Evolutionary conservation across 257 asterid genomes (phyloP), one percentile per base, ranked within the genome.

Genomic region (Eucommia ulmoides): DNA sequence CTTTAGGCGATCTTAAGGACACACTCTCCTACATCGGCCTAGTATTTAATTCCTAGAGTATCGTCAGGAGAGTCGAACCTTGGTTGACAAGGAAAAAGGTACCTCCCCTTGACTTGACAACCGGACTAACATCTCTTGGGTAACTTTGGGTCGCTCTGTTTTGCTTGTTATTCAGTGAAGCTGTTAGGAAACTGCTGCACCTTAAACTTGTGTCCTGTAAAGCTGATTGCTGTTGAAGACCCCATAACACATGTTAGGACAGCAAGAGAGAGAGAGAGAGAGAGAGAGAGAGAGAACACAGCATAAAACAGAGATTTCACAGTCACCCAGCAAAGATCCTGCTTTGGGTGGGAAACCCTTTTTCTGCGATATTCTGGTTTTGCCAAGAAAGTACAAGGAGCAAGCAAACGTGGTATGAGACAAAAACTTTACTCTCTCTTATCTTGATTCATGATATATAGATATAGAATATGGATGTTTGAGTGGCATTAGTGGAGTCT

Each of bases 331-430:
- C 50, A 64, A 54, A 51, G 56, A 61, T 64, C 57, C 41, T 57
- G 20, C 61, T 62, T 67, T 57, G 55, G 68, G 54, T 5, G 12
- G 12, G 53, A 65, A 52, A 52, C 66, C 24, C 41, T 67, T 49
- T 49, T 19, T 33, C 12, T 19, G 17, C 45, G n/a, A n/a, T n/a
- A n/a, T 55, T 71, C 33, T 53, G n/a, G 20, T 47, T 69, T 74
- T 20, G 56, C 53, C 61, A 69, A 53, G 78, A 45, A 65, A 71
- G 53, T 59, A 72, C 71, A 73, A 42, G n/a, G n/a, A n/a, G n/a
- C 74, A 68, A 62, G 67, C 58, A 76, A 29, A 76, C 74, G 70
- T 72, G 74, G 61, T 25, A 72, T 54, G 57, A 69, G 86, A 82
- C 89, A 79, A 82, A 72, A 59, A 71, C 70, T 64, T 69, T 24